Conservation (phyloP, 2,329 filamentous ascomycete genomes). For the Epichloe uncinata region DNA sequence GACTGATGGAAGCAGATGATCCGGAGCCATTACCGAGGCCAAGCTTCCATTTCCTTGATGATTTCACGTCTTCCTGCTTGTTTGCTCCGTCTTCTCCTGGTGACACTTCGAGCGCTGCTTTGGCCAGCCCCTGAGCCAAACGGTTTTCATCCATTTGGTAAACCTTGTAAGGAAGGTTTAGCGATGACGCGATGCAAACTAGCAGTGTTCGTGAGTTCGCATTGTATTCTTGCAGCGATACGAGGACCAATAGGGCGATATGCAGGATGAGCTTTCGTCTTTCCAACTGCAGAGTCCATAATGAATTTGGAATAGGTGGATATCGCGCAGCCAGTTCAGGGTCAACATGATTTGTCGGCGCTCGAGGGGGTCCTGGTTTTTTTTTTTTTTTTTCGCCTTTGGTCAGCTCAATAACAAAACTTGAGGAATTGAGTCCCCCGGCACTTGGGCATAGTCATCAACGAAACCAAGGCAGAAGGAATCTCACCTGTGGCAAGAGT, state of each 20-base stretch:
- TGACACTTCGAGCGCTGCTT: slow-evolving; percentile 46
- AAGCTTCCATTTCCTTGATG: slow-evolving; percentile 59
- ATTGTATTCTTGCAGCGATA: slow-evolving; percentile 67
- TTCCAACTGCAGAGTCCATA: slow-evolving; percentile 45
- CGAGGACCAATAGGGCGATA: slow-evolving; percentile 54
- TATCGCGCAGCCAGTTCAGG: slow-evolving; percentile 36
- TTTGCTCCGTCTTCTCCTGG: slow-evolving; percentile 17
- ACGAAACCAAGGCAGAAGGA: background rate
- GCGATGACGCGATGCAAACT: slow-evolving; percentile 53
- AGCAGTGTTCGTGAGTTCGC: slow-evolving; percentile 62
- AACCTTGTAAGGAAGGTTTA: slow-evolving; percentile 51
- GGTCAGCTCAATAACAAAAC: background rate
- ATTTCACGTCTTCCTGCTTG: slow-evolving; percentile 46
- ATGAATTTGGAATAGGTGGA: slow-evolving; percentile 44
- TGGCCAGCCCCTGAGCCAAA: slow-evolving; percentile 60
- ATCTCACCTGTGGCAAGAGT: slow-evolving; percentile 24
- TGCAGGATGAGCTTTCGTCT: slow-evolving; percentile 58
- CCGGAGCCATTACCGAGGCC: slow-evolving; percentile 35
- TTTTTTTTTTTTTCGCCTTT: slow-evolving; percentile 10
- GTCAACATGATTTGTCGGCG: slow-evolving; percentile 30
- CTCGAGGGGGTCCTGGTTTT: slow-evolving; percentile 28
- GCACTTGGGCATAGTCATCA: background rate
- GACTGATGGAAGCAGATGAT: slow-evolving; percentile 38
- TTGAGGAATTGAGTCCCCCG: background rate
- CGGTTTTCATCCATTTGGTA: slow-evolving; percentile 61